Base-by-base conservation (phyloP, 2,329 filamentous ascomycete genomes). In the Thermothelomyces thermophilus region DNA sequence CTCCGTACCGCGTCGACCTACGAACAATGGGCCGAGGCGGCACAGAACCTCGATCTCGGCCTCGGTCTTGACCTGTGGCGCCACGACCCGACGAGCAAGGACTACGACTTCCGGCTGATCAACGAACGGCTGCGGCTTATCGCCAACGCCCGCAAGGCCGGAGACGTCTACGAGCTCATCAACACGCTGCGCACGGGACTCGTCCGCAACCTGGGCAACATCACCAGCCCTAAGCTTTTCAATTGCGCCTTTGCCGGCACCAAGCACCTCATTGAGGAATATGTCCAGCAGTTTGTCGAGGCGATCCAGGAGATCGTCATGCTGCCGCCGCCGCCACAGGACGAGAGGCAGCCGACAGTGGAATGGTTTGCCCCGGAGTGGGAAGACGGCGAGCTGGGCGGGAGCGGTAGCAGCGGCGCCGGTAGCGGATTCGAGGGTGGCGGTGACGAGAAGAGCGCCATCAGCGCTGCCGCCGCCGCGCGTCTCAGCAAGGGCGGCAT, bases 211-310 rank as follows among this genome's bases (percentile, higher is more conserved):
- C 73, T 95, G n/a, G 90, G 89, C 51, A 94, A 95, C 64, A 94
- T 96, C 59, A 88, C 87, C 1, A 80, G 84, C 1, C 82, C 87
- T 2, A 83, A 83, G 55, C 73, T 96, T 1, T 96, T 90, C 70
- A 90, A 90, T 60, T 79, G 84, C 51, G 86, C 88, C 11, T 93
- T 93, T 63, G 85, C 86, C 1, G 90, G 90, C 14, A 95, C 90
- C 1, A 96, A 96, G 65, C 79, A 87, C 46, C 71, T 95, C 41
- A 94, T 96, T 54, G 90, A 95, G 63, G 87, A 94, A 66, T 96
- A 96, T 63, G 84, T 95, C 54, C 83, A 84, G 1, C 83, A 91
- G 63, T 84, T 95, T 31, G 86, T 86, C n/a, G 79, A 86, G 51
- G 85, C 87, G 1, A 81, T 95, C 47, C 80, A 87, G 53, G 84